Conservation (phyloP, 352 stramenopile genomes). For the Phytophthora meadii region DNA sequence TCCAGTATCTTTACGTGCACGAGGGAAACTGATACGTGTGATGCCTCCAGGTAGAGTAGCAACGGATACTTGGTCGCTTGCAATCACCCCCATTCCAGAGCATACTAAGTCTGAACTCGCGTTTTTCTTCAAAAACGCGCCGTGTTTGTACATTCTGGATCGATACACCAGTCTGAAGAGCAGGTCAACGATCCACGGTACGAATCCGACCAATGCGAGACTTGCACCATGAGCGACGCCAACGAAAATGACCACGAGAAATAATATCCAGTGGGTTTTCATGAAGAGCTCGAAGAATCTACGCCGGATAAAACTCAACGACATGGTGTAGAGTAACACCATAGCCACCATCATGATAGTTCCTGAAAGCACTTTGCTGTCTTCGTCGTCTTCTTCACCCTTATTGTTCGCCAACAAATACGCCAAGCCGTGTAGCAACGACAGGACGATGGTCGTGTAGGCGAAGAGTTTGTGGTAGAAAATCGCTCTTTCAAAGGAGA, state of each 20-base stretch:
- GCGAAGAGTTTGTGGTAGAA: constrained; percentile 60
- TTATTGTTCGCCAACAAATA: constrained; percentile 43
- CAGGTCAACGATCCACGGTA: constrained; percentile 43
- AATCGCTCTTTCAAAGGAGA: constrained; percentile 59
- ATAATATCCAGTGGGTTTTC: constrained; percentile 54
- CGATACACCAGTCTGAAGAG: constrained; percentile 44
- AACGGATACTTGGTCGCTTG: constrained; percentile 27
- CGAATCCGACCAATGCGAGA: constrained; percentile 40
- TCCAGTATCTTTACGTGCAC: constrained; percentile 41
- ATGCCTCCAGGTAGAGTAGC: constrained; percentile 32
- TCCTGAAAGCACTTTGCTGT: constrained; percentile 34
- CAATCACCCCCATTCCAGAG: constrained; percentile 30
- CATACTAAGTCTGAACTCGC: no score
- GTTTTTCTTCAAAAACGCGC: constrained; percentile 26
- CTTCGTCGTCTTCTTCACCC: constrained; percentile 28
- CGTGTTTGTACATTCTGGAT: constrained; percentile 22
- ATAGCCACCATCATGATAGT: constrained; percentile 39
- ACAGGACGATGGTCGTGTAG: constrained; percentile 41
- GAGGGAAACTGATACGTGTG: constrained; percentile 49
- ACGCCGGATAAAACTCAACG: constrained; percentile 47
- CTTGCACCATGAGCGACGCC: constrained; percentile 48
- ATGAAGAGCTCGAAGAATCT: constrained; percentile 67
- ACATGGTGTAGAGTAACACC: constrained; percentile 40
- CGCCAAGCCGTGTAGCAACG: constrained; percentile 47
- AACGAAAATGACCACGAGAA: constrained; percentile 53